Conservation (phyloP, 176 grass and related monocot species). For the Echinochloa phyllopogon region DNA sequence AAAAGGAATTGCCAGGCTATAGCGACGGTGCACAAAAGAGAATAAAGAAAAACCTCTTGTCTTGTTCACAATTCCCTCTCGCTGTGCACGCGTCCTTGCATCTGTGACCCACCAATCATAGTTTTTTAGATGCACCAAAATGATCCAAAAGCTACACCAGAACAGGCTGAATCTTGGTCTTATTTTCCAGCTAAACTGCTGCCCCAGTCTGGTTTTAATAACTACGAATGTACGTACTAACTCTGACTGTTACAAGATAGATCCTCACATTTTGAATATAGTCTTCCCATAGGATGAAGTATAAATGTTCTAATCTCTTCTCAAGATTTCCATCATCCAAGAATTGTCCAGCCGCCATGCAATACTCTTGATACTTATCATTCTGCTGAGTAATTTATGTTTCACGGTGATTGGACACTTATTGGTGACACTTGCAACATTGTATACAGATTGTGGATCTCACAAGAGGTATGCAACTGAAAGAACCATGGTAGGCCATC, state of each 20-base stretch:
- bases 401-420: not conserved
- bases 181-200: not conserved
- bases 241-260: conserved; percentile 16
- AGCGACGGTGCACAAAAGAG: not conserved
- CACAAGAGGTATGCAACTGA: conserved; percentile 1
- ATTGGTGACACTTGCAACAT: conserved; percentile 11
- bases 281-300: not conserved
- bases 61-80: not conserved
- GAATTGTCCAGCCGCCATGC: not conserved
- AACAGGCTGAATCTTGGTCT: not conserved
- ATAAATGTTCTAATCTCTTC: conserved; percentile 43
- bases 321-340: conserved; percentile 12
- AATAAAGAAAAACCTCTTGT: not conserved
- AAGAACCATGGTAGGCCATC: conserved; percentile 27
- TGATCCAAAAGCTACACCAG: not conserved
- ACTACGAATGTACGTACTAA: not conserved
- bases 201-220: not conserved
- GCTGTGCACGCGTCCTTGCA: not conserved
- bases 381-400: conserved; percentile 1
- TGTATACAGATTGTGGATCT: conserved; percentile 6
- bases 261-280: conserved; percentile 31
- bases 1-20: not conserved
- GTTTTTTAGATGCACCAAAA: conserved; percentile 8
- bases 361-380: conserved; percentile 25
- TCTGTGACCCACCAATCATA: not conserved